Evolutionary conservation across 192 early-diverging fungal species (phyloP), one percentile per base, ranked within the genome.

Genomic region (Phycomyces nitens): DNA sequence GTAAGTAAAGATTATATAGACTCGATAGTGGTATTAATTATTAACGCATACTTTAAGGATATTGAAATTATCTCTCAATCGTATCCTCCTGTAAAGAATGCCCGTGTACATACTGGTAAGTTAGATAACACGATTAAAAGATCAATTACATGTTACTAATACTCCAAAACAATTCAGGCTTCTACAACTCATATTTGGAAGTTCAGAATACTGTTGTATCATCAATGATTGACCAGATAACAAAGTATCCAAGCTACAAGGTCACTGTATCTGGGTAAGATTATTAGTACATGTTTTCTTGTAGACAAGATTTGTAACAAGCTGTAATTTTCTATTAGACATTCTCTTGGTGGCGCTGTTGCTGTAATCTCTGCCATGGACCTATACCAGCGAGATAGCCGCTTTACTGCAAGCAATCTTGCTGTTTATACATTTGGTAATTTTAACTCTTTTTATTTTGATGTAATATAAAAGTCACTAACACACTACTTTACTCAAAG

Each of bases 321-420:
- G n/a, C n/a, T n/a, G 6, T 27, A 1, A 53, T 5, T 41, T 41
- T 39, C 15, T 63, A 9, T 16, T 27, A 66, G 64, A 0, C 70
- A 72, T 26, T 66, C 64, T 3, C 65, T 72, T 24, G 70, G 70
- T 39, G 70, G 52, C 49, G 53, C 64, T 21, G 0, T 61, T 1
- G 64, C 70, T 15, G 43, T 56, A 15, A n/a, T 72, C 27, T 40
- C 63, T n/a, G 55, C 64, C 10, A 10, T 66, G 12, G 60, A 72
- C 29, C 39, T 72, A 39, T 65, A 56, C 44, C 64, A 72, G 7
- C 26, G 54, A 0, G 54, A 63, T 2, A 38, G 10, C 10, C 44
- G 41, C 3, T 61, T 69, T 22, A 62, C 41, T 24, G 42, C 60
- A 10, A 27, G 21, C 29, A 63, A 63, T 23, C 49, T 69, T 23